Evolutionary conservation across 2,329 filamentous ascomycete genomes (phyloP), one percentile per base, ranked within the genome.

Genomic region (Stagonosporopsis chrysanthemi): DNA sequence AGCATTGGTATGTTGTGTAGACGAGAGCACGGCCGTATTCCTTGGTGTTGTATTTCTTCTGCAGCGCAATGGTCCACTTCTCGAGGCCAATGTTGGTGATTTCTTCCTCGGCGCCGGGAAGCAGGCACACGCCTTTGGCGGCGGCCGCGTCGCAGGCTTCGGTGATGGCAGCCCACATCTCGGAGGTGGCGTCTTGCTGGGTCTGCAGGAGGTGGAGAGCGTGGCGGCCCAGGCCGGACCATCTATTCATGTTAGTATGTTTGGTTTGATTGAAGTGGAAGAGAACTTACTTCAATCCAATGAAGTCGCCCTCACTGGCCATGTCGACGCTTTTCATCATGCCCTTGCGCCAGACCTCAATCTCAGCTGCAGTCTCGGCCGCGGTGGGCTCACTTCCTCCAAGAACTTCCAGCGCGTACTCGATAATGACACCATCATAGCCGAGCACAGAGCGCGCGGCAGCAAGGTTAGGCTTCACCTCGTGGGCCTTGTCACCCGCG

Each of bases 61-160:
- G 90, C 65, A 92, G 89, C n/a, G 83, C 78, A 46, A 95, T 77
- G 5, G 88, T 91, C 89, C 92, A 94, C 65, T 86, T 84, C 72
- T 95, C 89, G 60, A 96, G 94, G 7, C 91, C 91, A 6, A 84
- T 80, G 77, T 96, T 91, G 28, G 95, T 84, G 52, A 85, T 83
- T 54, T 88, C 87, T 75, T 96, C 91, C 77, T 97, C 93, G 1
- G 92, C 93, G 62, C 96, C 91, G 61, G 96, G 91, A 2, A 96
- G 84, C 1, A 97, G 82, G 3, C 86, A 84, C 2, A 96, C 86
- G 23, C 88, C 86, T 48, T 88, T 86, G 35, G 84, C 79, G 2
- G 85, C 82, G 0, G 92, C 92, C 15, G 90, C 84, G 43, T 87
- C 80, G 77, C 92, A 96, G 62, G 96, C 88, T 45, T 86, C 81